A percentile compares a stretch with the other conserved stretches of the same genome.
Conservation (phyloP, 352 stramenopile species). For the Globisporangium mamillatum region DNA sequence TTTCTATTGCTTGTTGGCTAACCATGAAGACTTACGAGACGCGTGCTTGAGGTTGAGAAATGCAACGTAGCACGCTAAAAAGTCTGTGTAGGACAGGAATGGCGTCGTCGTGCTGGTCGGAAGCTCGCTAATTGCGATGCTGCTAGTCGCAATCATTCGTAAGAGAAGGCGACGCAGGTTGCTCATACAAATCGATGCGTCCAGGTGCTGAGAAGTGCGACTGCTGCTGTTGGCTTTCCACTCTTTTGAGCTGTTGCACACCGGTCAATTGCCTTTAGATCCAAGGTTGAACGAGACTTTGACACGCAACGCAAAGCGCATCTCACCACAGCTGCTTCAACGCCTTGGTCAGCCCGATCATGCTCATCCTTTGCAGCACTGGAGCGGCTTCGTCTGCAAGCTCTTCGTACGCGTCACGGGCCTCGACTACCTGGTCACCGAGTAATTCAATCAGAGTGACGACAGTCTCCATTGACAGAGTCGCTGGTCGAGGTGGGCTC, state of each 20-base stretch:
- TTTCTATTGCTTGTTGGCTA: neutral
- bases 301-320: neutral
- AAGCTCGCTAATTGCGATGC: conserved; percentile 25
- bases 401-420: conserved; percentile 50
- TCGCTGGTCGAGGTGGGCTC: neutral
- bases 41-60: conserved; percentile 31
- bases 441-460: conserved; percentile 60
- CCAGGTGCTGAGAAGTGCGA: neutral
- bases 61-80: conserved; percentile 56
- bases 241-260: conserved; percentile 15
- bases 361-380: conserved; percentile 27
- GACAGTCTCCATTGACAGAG: conserved; percentile 39
- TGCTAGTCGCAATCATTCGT: conserved; percentile 34
- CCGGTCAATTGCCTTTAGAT: neutral
- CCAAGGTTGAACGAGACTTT: neutral
- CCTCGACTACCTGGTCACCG: conserved; percentile 55
- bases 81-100: conserved; percentile 69
- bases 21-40: neutral
- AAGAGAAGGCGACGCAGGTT: conserved; percentile 39
- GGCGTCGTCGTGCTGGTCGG: conserved; percentile 28
- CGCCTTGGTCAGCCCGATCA: conserved; percentile 49
- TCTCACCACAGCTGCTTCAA: conserved; percentile 40
- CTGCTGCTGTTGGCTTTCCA: conserved; percentile 15
- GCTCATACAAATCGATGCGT: conserved; percentile 20
- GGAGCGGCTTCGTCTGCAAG: conserved; percentile 25